Evolutionary conservation across 176 grass and related monocot genomes (phyloP), one percentile per base, ranked within the genome.

Genomic region (Areca catechu): DNA sequence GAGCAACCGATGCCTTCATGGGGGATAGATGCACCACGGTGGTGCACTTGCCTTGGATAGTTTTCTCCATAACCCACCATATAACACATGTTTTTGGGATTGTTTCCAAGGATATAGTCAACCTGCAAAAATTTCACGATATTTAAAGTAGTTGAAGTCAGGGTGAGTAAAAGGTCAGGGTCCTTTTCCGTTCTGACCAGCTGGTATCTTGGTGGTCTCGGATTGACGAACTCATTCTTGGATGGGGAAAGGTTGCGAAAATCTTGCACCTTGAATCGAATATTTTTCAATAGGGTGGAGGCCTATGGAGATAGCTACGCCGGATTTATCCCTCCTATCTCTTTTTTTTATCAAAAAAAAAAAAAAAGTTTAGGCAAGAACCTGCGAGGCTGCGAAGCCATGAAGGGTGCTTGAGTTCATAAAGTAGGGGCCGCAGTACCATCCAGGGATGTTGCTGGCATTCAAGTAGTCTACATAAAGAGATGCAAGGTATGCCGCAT

Each of bases 71-170:
- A 98, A 0, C 93, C 93, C 0, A 92, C 86, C 54, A 98, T 75
- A 77, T 98, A 98, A 66, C 83, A 82, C 20, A 84, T 89, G 19
- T 51, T 60, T 17, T 60, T 63, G 5, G 93, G 87, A 67, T 89
- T 98, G 3, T 74, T 70, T 0, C 93, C 87, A 0, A 98, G 63
- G 10, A 92, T 63, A 67, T 98, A 98, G 23, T 92, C 81, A 4
- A 79, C 82, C 67, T 92, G 34, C 34, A 43, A 43, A 43, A 10
- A 43, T 43, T 43, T 43, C 34, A 43, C 3, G 9, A 43, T 14
- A 14, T 14, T 10, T 14, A 14, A 43, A 43, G 34, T 0, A 43
- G 34, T 43, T 14, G 34, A 43, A 43, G 9, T 43, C 34, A n/a
- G n/a, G n/a, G n/a, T n/a, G n/a, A n/a, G n/a, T n/a, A n/a, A n/a